These are phyloP conservation scores for Dictyostelium capitatum DNA, from an alignment of 78 protist species.

Conservation along the genomic window DNA sequence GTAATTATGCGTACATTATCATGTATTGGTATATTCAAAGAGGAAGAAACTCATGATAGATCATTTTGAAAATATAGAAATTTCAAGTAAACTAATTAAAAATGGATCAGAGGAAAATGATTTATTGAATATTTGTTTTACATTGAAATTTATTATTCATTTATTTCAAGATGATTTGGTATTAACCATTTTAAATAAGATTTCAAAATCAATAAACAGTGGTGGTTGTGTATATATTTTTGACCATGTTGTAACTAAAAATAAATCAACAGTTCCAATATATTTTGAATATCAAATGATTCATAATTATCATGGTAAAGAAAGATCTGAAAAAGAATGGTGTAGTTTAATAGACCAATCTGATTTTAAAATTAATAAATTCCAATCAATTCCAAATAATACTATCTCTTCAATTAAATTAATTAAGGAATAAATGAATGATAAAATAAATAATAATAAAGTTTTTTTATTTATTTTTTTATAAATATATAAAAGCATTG, in stretches of 20 bases:
- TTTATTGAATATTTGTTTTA: background rate
- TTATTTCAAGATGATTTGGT: background rate
- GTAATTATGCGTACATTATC: conserved; percentile 9
- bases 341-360: no score
- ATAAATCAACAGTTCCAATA: background rate
- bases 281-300: conserved; percentile 16
- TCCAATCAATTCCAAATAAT: no score
- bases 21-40: background rate
- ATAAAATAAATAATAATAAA: no score
- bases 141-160: conserved; percentile 9
- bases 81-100: background rate
- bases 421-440: no score
- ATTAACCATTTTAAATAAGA: background rate
- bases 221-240: background rate
- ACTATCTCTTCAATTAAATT: no score
- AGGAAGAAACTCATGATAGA: conserved; percentile 4
- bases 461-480: no score
- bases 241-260: conserved; percentile 1
- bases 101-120: background rate
- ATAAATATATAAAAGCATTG: no score
- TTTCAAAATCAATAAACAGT: background rate
- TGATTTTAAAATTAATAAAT: no score
- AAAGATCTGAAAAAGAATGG: no score
- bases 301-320: no score
- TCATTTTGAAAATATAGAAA: background rate